These are phyloP conservation scores for Cephaloascus fragrans DNA, from an alignment of 805 yeast genomes.

Conservation along the genomic window DNA sequence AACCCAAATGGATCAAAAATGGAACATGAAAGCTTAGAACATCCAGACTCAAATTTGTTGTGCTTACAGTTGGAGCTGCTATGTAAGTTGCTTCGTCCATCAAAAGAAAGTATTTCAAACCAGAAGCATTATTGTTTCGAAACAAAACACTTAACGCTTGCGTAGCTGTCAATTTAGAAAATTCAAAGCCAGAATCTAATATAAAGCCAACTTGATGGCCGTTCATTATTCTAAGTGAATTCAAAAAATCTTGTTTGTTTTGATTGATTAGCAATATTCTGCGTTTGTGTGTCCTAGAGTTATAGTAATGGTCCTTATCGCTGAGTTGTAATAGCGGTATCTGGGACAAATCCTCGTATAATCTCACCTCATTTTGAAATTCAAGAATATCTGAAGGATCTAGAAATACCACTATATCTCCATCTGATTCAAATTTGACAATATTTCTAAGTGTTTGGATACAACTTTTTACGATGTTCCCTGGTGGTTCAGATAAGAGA, in stretches of 20 bases:
- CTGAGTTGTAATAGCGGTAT: neutral
- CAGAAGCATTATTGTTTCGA: too few relatives aligned
- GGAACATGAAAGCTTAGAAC: too few relatives aligned
- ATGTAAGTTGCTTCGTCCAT: too few relatives aligned
- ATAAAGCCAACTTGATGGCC: neutral
- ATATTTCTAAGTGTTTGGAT: too few relatives aligned
- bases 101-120: too few relatives aligned
- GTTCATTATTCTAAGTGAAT: neutral
- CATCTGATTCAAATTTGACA: neutral
- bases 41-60: too few relatives aligned
- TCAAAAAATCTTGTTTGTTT: neutral
- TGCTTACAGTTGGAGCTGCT: too few relatives aligned
- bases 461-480: too few relatives aligned
- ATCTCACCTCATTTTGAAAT: neutral
- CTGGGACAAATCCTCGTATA: neutral
- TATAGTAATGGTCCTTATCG: neutral
- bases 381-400: neutral
- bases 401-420: neutral
- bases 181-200: neutral
- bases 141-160: too few relatives aligned
- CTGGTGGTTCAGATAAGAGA: neutral
- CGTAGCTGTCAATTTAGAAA: too few relatives aligned
- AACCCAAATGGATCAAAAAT: too few relatives aligned
- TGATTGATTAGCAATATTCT: neutral
- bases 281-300: neutral